Evolutionary conservation across 2,329 filamentous ascomycete genomes (phyloP), one percentile per base, ranked within the genome.

Genomic region (Alternaria burnsii): DNA sequence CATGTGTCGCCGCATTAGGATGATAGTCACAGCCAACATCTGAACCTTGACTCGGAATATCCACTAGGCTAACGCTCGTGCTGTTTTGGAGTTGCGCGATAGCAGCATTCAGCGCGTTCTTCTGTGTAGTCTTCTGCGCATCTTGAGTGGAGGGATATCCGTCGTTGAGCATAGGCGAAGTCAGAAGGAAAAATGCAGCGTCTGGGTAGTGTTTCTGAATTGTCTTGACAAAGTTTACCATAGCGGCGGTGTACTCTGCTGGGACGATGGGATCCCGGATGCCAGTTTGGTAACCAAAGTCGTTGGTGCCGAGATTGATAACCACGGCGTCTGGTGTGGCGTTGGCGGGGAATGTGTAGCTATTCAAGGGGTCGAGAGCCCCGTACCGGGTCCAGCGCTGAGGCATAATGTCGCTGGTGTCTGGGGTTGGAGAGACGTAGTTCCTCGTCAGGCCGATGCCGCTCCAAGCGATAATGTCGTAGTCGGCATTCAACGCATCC

Each of bases 271-370:
- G 53, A 2, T 51, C 57, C 14, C 71, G 69, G 9, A 61, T 52
- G 18, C 60, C 59, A 28, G 44, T 32, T 18, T 58, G 59, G 64
- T 81, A 81, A 42, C 73, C 71, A 60, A 81, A 82, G 66, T 82
- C 80, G 58, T 82, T 82, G 43, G 80, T 82, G 32, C 80, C 80
- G 0, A 83, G 76, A 59, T 81, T 81, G 62, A 83, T 79, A 18
- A 82, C 80, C 0, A 82, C 77, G 14, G 74, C 77, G 42, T 81
- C 74, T 12, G 76, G 74, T 6, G 43, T 67, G 43, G 55, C 63
- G 53, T 73, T 28, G n/a, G 60, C 56, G 42, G 78, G 76, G 59
- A 81, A 82, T 2, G 75, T 69, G 67, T 81, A 82, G 52, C 70
- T 79, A 57, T 71, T 70, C 16, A 76, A 69, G 0, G 72, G 71